Evolutionary conservation across 352 stramenopile species (phyloP), one percentile per base, ranked within the genome.

Genomic region (Phytophthora meadii): DNA sequence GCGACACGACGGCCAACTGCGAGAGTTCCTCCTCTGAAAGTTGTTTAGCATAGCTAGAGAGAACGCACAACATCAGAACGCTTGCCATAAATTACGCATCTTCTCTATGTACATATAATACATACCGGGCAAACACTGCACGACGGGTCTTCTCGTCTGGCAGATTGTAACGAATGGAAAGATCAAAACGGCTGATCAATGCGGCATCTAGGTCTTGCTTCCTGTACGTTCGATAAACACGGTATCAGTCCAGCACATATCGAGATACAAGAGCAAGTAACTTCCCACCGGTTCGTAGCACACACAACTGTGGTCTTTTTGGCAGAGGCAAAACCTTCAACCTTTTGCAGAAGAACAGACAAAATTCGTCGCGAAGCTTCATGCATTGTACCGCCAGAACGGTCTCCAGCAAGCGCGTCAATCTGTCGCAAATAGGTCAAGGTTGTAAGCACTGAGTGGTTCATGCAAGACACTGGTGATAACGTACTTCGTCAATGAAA

Each of bases 221-320:
- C 24, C 94, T 93, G 63, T 5, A 61, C 34, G 4, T 22, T 44
- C 22, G 51, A 39, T 25, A 55, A 54, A 53, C 11, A 40, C 14
- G 22, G 0, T 9, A 36, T 36, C 30, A 36, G 8, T 8, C 12
- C 12, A 36, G 9, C 9, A 11, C 3, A 36, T 36, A 14, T 36
- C 30, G 14, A 36, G 1, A 36, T 36, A 36, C 30, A 36, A 12
- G 1, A 36, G 12, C 8, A 36, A 36, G 9, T 11, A 36, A 36
- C 9, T 36, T 14, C 65, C 9, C 63, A 93, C 85, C 85, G 70
- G 49, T 98, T 98, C 1, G 92, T 98, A 7, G 93, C 93, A 28
- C 90, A 97, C 19, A 98, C 90, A 11, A 98, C 82, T 3, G 90
- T 98, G n/a, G 81, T 96, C 57, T 97, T 97, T 55, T 95, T 94